Percentiles rank a stretch among this genome's conserved stretches.
phyloP scores from a whole-genome alignment of 176 grass and related monocot species.

The Raddia distichophylla region DNA sequence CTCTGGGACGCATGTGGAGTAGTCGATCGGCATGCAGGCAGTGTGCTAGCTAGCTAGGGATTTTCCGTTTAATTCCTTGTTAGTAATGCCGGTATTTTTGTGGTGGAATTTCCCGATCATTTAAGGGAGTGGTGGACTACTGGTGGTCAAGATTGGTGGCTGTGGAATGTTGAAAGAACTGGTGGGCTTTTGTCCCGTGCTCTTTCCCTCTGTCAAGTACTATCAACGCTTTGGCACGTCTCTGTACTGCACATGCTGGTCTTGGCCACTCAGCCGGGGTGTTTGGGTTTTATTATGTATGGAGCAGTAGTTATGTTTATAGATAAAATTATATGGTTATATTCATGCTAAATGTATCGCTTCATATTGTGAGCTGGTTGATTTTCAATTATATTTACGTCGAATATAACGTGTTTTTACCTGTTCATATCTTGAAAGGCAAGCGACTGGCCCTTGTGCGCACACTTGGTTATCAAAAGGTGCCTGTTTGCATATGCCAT shows the following conservation, averaged over 20 bases:
- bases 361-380: neutral
- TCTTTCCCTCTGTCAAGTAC: no score
- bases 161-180: slow-evolving; percentile 7
- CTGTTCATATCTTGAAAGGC: neutral
- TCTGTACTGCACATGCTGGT: neutral
- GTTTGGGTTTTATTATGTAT: neutral
- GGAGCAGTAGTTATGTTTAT: neutral
- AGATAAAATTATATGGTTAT: neutral
- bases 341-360: neutral
- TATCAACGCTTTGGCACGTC: slow-evolving; percentile 23
- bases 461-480: neutral
- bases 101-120: slow-evolving; percentile 35
- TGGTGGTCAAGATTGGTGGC: slow-evolving; percentile 55
- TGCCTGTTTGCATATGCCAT: neutral
- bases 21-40: neutral
- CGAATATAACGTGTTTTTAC: neutral
- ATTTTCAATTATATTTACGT: neutral
- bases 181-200: slow-evolving; percentile 10
- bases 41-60: slow-evolving; percentile 12
- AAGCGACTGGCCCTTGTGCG: neutral
- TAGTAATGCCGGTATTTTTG: slow-evolving; percentile 31
- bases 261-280: neutral
- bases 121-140: slow-evolving; percentile 23
- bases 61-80: slow-evolving; percentile 12
- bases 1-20: neutral